Conservation (phyloP, 129 eudicot genomes). For the Pulicaria dysenterica region DNA sequence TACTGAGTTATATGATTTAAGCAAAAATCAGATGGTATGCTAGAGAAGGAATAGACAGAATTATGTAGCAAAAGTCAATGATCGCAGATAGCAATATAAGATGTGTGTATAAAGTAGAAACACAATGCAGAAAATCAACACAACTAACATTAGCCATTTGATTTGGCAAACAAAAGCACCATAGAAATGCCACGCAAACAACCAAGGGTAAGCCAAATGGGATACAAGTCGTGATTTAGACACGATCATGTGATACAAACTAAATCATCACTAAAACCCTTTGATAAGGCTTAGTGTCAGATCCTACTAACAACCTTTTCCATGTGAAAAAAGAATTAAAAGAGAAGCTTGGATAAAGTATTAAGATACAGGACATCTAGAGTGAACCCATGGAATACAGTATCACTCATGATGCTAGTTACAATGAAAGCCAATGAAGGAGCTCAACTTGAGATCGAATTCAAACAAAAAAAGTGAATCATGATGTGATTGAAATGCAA, state of each 20-base stretch:
- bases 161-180: constrained; percentile 15
- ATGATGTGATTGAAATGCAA: constrained; percentile 18
- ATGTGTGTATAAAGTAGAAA: neutral
- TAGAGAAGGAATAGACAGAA: neutral
- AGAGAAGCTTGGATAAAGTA: constrained; percentile 2
- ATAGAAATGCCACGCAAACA: neutral
- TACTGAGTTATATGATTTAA: neutral
- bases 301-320: constrained; percentile 18
- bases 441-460: constrained; percentile 26
- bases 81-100: neutral
- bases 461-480: constrained; percentile 13
- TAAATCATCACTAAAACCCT: constrained; percentile 3
- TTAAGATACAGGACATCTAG: constrained; percentile 23
- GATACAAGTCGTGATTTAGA: neutral
- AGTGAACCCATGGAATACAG: neutral
- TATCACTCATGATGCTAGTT: constrained; percentile 13
- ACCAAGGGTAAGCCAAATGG: neutral
- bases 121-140: constrained; percentile 6
- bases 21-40: neutral
- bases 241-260: constrained; percentile 17
- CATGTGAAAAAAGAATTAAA: constrained; percentile 18
- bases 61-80: constrained; percentile 6
- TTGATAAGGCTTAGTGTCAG: neutral
- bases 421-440: constrained; percentile 29
- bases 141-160: constrained; percentile 9